Evolutionary conservation across 352 stramenopile species (phyloP).

Genomic region (Phytophthora niederhauseri): DNA sequence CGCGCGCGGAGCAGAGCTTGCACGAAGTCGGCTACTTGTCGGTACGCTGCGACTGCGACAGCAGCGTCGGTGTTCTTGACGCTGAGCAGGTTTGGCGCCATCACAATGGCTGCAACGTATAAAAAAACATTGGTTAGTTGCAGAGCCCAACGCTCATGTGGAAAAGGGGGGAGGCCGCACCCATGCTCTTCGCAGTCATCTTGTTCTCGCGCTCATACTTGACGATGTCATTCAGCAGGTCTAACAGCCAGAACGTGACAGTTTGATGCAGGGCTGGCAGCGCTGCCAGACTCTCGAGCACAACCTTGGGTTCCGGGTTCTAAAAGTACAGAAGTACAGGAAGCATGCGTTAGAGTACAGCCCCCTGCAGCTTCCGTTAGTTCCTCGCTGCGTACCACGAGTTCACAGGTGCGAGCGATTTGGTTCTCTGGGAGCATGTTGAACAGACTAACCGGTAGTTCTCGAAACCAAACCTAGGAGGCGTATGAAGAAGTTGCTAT

Average conservation of each 20-base stretch:
- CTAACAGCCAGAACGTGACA: constrained; percentile 75
- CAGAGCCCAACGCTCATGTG: neutral
- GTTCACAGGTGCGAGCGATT: constrained; percentile 55
- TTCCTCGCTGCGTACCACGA: constrained; percentile 38
- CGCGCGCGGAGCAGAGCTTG: constrained; percentile 54
- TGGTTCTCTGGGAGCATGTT: constrained; percentile 67
- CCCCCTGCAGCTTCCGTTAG: neutral
- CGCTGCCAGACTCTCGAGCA: constrained; percentile 42
- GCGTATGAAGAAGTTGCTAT: neutral
- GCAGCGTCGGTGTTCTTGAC: constrained; percentile 73
- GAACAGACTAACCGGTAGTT: constrained; percentile 76
- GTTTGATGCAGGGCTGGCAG: constrained; percentile 48
- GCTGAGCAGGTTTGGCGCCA: constrained; percentile 80
- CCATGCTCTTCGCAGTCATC: constrained; percentile 84
- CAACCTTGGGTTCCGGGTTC: constrained; percentile 34
- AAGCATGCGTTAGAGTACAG: too few relatives aligned
- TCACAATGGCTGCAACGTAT: constrained; percentile 66
- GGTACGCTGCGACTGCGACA: constrained; percentile 69
- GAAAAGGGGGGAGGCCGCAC: constrained; percentile 28
- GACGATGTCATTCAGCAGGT: constrained; percentile 71
- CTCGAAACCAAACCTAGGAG: constrained; percentile 74
- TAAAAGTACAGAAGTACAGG: constrained; percentile 8
- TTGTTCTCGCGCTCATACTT: constrained; percentile 68
- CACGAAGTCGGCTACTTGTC: constrained; percentile 77
- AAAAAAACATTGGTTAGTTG: neutral